Conservation (phyloP, 345 rosid genomes). For the Raphanus sativus region DNA sequence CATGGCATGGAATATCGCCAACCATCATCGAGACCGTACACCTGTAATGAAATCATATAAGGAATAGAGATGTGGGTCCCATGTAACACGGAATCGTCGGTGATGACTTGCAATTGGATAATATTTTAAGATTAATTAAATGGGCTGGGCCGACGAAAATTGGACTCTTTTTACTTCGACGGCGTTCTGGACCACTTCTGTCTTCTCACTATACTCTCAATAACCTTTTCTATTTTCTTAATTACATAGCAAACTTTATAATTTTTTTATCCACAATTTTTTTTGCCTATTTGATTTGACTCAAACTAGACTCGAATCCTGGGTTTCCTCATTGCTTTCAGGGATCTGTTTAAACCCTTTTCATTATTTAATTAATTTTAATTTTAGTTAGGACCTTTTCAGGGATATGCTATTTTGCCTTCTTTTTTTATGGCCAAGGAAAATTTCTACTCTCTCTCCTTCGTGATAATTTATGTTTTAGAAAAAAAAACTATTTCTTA, state of each 20-base stretch:
- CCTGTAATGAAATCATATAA: not conserved
- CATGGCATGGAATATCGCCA: not conserved
- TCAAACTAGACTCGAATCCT: slow-evolving; percentile 9
- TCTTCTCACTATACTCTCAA: not conserved
- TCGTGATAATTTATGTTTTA: no score
- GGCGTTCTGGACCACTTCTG: slow-evolving; percentile 31
- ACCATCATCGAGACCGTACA: slow-evolving; percentile 17
- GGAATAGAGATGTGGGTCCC: slow-evolving; percentile 6
- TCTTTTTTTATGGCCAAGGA: no score
- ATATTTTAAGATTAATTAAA: not conserved
- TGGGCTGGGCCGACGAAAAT: slow-evolving; percentile 23
- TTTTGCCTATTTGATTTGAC: not conserved
- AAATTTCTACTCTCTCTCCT: no score
- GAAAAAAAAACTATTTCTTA: no score
- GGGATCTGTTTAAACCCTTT: slow-evolving; percentile 7
- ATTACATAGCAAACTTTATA: not conserved
- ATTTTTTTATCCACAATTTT: not conserved
- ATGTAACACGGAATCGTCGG: slow-evolving; percentile 6
- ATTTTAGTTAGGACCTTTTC: not conserved
- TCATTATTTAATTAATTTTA: not conserved
- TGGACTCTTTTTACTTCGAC: slow-evolving; percentile 11
- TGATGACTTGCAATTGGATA: not conserved
- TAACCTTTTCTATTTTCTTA: not conserved
- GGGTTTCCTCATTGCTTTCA: slow-evolving; percentile 10
- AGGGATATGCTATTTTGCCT: no score